Evolutionary conservation across 179 eudicot genomes (phyloP), one percentile per base, ranked within the genome.

Genomic region (Beta lomatogona): DNA sequence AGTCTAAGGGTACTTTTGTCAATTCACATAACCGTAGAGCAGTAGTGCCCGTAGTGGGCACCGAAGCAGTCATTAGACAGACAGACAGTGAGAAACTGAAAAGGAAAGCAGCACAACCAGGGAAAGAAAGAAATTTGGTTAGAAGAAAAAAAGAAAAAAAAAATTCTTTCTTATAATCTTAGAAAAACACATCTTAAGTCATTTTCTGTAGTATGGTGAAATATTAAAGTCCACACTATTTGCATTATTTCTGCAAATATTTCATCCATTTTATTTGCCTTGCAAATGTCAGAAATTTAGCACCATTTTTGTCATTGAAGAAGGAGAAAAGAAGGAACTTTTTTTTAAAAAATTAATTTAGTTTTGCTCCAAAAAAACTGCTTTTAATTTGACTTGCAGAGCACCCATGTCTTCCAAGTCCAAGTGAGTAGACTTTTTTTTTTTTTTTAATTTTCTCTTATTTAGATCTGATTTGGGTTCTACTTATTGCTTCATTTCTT

Each of bases 341-440:
- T 16, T 53, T 78, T 31, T 16, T 7, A 9, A 0, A 2, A 22
- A 67, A 36, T 7, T 46, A 19, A 22, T 36, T 36, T 44, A 48
- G 4, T 31, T 48, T 28, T n/a, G 3, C 16, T 66, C 41, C 60
- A 61, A 73, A 55, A 60, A 53, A 31, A 71, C 76, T 77, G 48
- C 46, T 83, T 76, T 80, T 19, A 54, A 70, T 74, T 76, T 77
- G 25, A 76, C 73, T 85, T 83, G 77, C 73, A 45, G 71, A 73
- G 28, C 44, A 46, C 52, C 85, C 89, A 90, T 90, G 93, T 86
- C 93, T 86, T 83, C 91, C 12, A 89, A 86, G 79, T 61, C 89
- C 85, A 90, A 90, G 93, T 90, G 81, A 90, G 90, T 81, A 9
- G 36, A 46, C 61, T 75, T 80, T 41, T n/a, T 55, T 11, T 55